Percentiles rank a stretch among this genome's conserved stretches.
Evolutionary conservation across 768 basidiomycete genomes (phyloP).

Genomic region (Mrakia gelida): DNA sequence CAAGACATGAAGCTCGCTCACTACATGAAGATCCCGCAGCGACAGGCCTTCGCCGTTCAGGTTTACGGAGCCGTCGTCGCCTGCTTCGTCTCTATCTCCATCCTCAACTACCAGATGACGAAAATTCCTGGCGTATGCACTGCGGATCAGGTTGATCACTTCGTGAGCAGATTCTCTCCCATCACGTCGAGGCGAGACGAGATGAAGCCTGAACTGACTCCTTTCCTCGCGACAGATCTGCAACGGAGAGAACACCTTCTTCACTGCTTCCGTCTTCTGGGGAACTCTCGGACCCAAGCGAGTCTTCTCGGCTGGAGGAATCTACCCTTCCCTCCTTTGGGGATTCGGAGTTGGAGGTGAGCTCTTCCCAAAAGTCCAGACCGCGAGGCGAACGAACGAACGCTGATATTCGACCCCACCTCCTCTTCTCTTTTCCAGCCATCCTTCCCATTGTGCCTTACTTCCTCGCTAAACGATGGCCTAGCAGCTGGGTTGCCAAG

Average conservation of each 20-base stretch:
- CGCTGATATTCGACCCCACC: too few species aligned
- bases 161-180: neutral
- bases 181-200: too few species aligned
- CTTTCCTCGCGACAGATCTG: neutral
- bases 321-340: conserved; percentile 50
- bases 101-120: conserved; percentile 34
- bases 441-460: conserved; percentile 74
- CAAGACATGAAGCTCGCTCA: conserved; percentile 67
- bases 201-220: neutral
- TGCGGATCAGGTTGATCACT: conserved; percentile 31
- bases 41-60: conserved; percentile 58
- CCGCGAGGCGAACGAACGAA: too few species aligned
- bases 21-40: conserved; percentile 68
- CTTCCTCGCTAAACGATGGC: conserved; percentile 59
- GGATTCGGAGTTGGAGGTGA: conserved; percentile 68
- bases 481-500: conserved; percentile 38
- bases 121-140: conserved; percentile 52
- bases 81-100: conserved; percentile 38
- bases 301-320: conserved; percentile 44
- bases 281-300: conserved; percentile 47
- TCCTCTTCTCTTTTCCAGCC: conserved; percentile 35
- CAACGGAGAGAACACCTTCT: conserved; percentile 46
- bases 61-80: neutral
- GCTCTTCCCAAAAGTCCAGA: too few species aligned
- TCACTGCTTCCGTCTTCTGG: conserved; percentile 44